phyloP scores from a whole-genome alignment of 2,329 filamentous ascomycete genomes.

The Chalaropsis thielavioides region DNA sequence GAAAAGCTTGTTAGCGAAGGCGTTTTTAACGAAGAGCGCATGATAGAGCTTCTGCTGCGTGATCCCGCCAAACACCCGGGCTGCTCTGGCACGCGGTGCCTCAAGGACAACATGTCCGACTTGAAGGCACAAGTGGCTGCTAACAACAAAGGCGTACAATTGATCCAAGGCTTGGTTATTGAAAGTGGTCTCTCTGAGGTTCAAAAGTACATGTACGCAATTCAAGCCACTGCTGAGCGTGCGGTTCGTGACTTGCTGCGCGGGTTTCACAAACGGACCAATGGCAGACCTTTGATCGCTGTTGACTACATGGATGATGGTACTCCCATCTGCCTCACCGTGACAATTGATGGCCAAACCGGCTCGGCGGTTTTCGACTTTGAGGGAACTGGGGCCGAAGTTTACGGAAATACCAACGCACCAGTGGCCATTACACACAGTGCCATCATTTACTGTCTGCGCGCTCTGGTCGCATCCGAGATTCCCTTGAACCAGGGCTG shows the following conservation, averaged over 20 bases:
- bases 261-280: constrained; percentile 53
- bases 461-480: constrained; percentile 64
- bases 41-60: constrained; percentile 55
- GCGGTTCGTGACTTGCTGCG: constrained; percentile 61
- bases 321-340: constrained; percentile 56
- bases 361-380: constrained; percentile 75
- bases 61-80: constrained; percentile 62
- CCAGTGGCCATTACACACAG: constrained; percentile 70
- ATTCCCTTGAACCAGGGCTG: constrained; percentile 78
- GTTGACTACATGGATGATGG: constrained; percentile 78
- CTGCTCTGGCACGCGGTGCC: constrained; percentile 62
- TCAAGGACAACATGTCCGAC: constrained; percentile 71
- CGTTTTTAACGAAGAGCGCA: constrained; percentile 62
- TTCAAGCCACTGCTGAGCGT: constrained; percentile 65
- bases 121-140: constrained; percentile 72
- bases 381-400: constrained; percentile 61
- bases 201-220: constrained; percentile 70
- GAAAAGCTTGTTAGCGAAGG: constrained; percentile 62
- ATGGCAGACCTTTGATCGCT: constrained; percentile 54
- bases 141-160: constrained; percentile 72
- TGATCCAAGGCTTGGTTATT: constrained; percentile 59
- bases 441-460: constrained; percentile 76
- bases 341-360: constrained; percentile 59
- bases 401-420: constrained; percentile 69
- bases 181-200: constrained; percentile 68